Base-by-base conservation (phyloP, 192 early-diverging fungal species). In the Pilaira anomala region DNA sequence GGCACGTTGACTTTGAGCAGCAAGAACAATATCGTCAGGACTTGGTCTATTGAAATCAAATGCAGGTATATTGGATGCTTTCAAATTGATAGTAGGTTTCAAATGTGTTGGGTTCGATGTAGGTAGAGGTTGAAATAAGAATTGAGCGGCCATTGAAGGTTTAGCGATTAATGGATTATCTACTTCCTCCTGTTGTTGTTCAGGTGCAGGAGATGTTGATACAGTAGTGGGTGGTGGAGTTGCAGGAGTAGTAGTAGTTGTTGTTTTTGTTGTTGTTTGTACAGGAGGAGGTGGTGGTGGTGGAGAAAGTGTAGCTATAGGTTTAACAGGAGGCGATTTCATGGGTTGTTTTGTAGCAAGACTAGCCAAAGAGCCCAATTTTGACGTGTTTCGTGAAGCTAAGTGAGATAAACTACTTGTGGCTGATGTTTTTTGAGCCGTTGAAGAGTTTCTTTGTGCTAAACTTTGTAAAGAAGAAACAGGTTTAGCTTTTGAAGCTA, bases 31-130 rank as follows among this genome's bases (percentile, higher is more conserved):
- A 73, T 93, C 91, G 66, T 93, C 93, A 7, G 93, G 92, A 69
- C 93, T 94, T 16, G 90, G 92, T 7, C 78, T 79, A 52, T 88
- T 78, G 75, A 95, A 94, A 9, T 59, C 62, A 76, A 94, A 95
- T 6, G 63, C 40, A 45, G 48, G 54, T 50, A 22, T 50, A 30
- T 40, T 28, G 21, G 60, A 52, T 18, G 54, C 33, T 24, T 50
- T 25, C 50, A 9, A 36, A 36, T 42, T 52, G 28, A 58, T 22
- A n/a, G 66, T 22, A n/a, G 66, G 56, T 49, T 67, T 36, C 48
- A 62, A 69, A 46, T 56, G 57, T 8, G 61, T 45, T 3, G 39
- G 30, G 9, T 50, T 19, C 13, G n/a, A n/a, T n/a, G 57, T 41
- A 9, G 67, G 55, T 29, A 61, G 29, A 8, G 46, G 42, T 2